These are phyloP conservation scores for Calonectria pteridis DNA, from an alignment of 2,329 filamentous ascomycete genomes.

Conservation along the genomic window DNA sequence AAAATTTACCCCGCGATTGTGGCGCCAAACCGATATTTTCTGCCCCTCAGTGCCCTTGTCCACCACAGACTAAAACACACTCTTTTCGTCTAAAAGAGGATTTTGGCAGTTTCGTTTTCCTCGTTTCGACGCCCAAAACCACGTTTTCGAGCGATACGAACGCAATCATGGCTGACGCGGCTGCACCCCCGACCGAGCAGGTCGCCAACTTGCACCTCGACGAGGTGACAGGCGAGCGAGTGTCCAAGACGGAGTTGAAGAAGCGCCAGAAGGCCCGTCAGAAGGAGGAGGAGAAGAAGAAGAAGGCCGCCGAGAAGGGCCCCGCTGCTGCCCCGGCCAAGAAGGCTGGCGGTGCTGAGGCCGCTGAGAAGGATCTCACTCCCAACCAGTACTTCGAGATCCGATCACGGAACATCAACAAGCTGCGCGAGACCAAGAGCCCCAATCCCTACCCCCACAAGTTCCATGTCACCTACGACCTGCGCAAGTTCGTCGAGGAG, in stretches of 20 bases:
- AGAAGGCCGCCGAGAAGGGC: slow-evolving; percentile 80
- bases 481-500: slow-evolving; percentile 82
- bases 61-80: slow-evolving; percentile 43
- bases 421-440: slow-evolving; percentile 54
- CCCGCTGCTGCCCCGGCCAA: slow-evolving; percentile 74
- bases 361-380: slow-evolving; percentile 67
- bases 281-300: slow-evolving; percentile 88
- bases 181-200: slow-evolving; percentile 58
- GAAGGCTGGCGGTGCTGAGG: slow-evolving; percentile 68
- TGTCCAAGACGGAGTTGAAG: slow-evolving; percentile 92
- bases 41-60: slow-evolving; percentile 47
- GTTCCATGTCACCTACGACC: slow-evolving; percentile 87
- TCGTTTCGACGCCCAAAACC: slow-evolving; percentile 15
- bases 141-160: slow-evolving; percentile 27
- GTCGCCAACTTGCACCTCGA: slow-evolving; percentile 85
- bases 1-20: slow-evolving; percentile 49
- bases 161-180: slow-evolving; percentile 49
- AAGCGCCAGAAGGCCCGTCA: slow-evolving; percentile 93
- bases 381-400: slow-evolving; percentile 92
- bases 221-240: slow-evolving; percentile 89
- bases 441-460: slow-evolving; percentile 81
- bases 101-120: slow-evolving; percentile 30
- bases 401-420: slow-evolving; percentile 79
- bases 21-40: slow-evolving; percentile 40
- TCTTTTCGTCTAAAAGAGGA: slow-evolving; percentile 37